phyloP scores from a whole-genome alignment of 169 alveolate genomes.

The Cryptosporidium muris region DNA sequence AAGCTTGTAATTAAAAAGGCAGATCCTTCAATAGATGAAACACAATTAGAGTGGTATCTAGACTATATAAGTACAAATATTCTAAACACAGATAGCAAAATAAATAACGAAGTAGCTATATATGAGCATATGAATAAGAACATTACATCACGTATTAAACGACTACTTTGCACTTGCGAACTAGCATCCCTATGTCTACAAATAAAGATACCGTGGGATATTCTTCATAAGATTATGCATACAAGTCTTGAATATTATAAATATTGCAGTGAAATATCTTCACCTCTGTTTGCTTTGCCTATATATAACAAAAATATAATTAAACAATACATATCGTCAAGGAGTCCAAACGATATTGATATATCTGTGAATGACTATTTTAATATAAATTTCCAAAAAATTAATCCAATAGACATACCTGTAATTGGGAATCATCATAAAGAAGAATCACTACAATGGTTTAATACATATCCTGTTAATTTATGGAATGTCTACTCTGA shows the following conservation, averaged over 20 bases:
- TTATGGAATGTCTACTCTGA: slow-evolving; percentile 24
- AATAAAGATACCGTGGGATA: slow-evolving; percentile 38
- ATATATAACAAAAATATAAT: slow-evolving; percentile 32
- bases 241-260: slow-evolving; percentile 38
- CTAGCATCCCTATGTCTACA: neutral
- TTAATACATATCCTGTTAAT: slow-evolving; percentile 15
- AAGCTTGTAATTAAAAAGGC: slow-evolving; percentile 13
- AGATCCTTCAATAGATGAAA: slow-evolving; percentile 30
- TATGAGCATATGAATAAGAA: slow-evolving; percentile 1
- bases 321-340: neutral
- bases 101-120: neutral
- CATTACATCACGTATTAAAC: slow-evolving; percentile 4
- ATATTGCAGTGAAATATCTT: slow-evolving; percentile 3
- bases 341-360: slow-evolving; percentile 33
- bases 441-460: neutral
- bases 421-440: neutral
- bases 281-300: slow-evolving; percentile 27
- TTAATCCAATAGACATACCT: slow-evolving; percentile 13
- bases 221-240: slow-evolving; percentile 26
- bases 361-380: neutral
- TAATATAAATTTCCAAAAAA: slow-evolving; percentile 7
- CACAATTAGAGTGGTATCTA: slow-evolving; percentile 41
- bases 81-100: neutral
- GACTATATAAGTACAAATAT: slow-evolving; percentile 13
- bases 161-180: slow-evolving; percentile 31